phyloP scores from a whole-genome alignment of 108 stramenopile genomes.

The Epipyxis sp. region DNA sequence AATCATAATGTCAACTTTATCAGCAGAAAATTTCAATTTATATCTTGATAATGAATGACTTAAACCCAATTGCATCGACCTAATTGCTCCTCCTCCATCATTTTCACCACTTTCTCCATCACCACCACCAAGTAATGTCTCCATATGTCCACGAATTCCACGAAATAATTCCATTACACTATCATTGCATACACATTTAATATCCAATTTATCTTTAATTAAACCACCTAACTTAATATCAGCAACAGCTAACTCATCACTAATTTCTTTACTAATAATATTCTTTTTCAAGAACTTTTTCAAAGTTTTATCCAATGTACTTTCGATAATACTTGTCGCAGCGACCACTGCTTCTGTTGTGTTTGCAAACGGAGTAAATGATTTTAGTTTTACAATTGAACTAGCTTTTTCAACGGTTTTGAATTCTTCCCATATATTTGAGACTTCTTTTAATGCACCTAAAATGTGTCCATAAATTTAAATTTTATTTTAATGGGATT shows the following conservation, averaged over 20 bases:
- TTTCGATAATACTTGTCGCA: constrained; percentile 86
- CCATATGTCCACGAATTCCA: constrained; percentile 83
- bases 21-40: constrained; percentile 99
- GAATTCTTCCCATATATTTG: background rate
- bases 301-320: constrained; percentile 82
- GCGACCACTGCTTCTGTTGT: constrained; percentile 95
- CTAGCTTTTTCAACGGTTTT: background rate
- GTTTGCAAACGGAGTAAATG: constrained; percentile 91
- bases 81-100: constrained; percentile 44
- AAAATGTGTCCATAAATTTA: too few relatives aligned
- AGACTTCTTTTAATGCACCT: background rate
- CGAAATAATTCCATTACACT: constrained; percentile 89
- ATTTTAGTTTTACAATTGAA: constrained; percentile 66
- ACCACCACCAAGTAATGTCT: constrained; percentile 67
- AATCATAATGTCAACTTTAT: constrained; percentile 99
- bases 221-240: constrained; percentile 79
- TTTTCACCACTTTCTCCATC: constrained; percentile 37
- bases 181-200: constrained; percentile 84
- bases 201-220: constrained; percentile 94
- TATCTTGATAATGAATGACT: constrained; percentile 92
- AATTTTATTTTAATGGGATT: background rate
- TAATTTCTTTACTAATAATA: constrained; percentile 62
- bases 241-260: constrained; percentile 75
- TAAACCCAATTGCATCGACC: constrained; percentile 87
- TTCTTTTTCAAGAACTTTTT: constrained; percentile 90